A percentile compares a stretch with the other conserved stretches of the same genome.
phyloP scores from a whole-genome alignment of 1,139 yeast species.

The Blastobotrys ciferrii region DNA sequence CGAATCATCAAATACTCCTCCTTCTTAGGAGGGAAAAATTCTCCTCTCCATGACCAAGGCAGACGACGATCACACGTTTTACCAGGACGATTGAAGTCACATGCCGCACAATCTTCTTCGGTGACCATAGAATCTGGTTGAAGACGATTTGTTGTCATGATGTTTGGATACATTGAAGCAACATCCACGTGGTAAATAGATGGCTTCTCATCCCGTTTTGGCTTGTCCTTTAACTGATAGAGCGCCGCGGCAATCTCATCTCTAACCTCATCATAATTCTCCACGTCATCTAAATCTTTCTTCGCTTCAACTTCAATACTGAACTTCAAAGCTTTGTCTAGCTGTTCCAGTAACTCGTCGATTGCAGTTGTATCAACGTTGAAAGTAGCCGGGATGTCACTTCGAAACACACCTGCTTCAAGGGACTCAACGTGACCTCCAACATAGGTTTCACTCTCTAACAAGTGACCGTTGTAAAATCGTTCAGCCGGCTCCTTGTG shows the following conservation, averaged over 20 bases:
- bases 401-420: constrained; percentile 96
- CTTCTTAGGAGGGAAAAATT: constrained; percentile 84
- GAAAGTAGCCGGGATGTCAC: constrained; percentile 77
- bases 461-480: constrained; percentile 88
- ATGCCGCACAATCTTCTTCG: constrained; percentile 94
- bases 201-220: constrained; percentile 73
- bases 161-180: constrained; percentile 98
- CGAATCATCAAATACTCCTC: constrained; percentile 90
- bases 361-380: constrained; percentile 77
- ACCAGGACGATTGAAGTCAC: constrained; percentile 96
- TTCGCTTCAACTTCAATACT: constrained; percentile 82
- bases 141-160: constrained; percentile 94
- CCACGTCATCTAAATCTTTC: constrained; percentile 68
- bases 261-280: constrained; percentile 73
- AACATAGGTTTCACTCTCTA: constrained; percentile 95
- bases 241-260: constrained; percentile 55
- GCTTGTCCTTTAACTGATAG: constrained; percentile 56
- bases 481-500: constrained; percentile 90
- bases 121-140: constrained; percentile 98
- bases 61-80: constrained; percentile 87
- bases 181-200: constrained; percentile 96
- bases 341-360: constrained; percentile 71
- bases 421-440: constrained; percentile 98
- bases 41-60: constrained; percentile 99
- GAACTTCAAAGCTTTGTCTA: constrained; percentile 75